Evolutionary conservation across 2,329 filamentous ascomycete species (phyloP), one percentile per base, ranked within the genome.

Genomic region (Zasmidium citrigriseum): DNA sequence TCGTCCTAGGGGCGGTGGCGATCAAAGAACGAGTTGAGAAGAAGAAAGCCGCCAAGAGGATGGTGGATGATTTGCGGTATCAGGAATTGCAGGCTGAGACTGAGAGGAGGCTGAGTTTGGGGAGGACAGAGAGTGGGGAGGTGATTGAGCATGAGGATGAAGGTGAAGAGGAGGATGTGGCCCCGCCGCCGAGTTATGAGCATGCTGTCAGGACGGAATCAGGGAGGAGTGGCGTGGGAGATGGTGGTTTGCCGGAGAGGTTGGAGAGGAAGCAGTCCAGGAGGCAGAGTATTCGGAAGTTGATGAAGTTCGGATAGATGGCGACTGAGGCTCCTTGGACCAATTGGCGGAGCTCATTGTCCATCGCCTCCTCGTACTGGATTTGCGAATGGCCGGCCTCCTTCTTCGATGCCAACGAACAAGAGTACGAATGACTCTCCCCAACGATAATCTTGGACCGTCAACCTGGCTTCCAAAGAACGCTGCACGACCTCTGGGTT

Each of bases 31-130:
- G 60, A 4, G 52, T 66, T n/a, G 58, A 64, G 23, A 57, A 66
- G 52, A 52, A 51, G 44, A 66, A 65, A 45, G 58, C 57, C 23
- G 41, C 54, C 44, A 69, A 68, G 64, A 64, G 62, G 23, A 53
- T 52, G 34, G 16, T 52, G 4, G 61, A 67, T 29, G 67, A 67
- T 23, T 22, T 44, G 55, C 58, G 67, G 46, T 68, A 66, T 53
- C 12, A 49, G 10, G 63, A 69, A 29, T 44, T 70, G 50, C 60
- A 66, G 21, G 49, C 54, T 23, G 67, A 70, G 65, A 70, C 66
- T 47, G 60, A 57, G 41, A 54, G 47, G 46, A 56, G 62, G 23
- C 29, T 64, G 11, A 53, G 54, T 54, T n/a, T 51, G 24, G 34
- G 48, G 24, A 51, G 48, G 48, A 51, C 44, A 23, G 46, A 57